Percentiles rank a stretch among this genome's conserved stretches.
phyloP scores from a whole-genome alignment of 176 grass and related monocot genomes.

The Rhynchospora breviuscula region DNA sequence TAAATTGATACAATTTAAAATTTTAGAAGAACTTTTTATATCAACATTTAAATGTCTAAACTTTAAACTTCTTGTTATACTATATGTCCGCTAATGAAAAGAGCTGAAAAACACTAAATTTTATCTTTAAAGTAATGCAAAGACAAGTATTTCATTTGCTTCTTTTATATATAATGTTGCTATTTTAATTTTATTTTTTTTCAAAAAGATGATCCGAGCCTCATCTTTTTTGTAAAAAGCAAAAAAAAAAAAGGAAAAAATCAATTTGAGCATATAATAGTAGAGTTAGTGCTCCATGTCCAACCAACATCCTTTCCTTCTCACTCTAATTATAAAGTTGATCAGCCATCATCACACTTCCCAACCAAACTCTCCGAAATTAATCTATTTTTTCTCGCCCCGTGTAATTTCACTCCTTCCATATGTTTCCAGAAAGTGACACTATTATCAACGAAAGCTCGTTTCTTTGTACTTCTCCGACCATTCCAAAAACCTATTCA shows the following conservation, averaged over 20 bases:
- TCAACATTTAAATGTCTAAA: not conserved
- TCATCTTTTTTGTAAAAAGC: not conserved
- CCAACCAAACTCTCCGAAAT: not conserved
- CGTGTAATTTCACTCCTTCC: not conserved
- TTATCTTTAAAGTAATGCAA: not conserved
- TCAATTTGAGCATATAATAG: not conserved
- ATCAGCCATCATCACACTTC: not conserved
- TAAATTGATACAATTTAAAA: too few relatives aligned
- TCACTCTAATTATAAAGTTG: not conserved
- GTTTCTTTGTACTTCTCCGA: not conserved
- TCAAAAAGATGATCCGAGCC: not conserved
- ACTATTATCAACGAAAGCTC: not conserved
- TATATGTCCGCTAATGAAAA: not conserved
- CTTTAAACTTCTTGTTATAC: not conserved
- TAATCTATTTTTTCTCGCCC: not conserved
- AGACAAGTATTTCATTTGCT: not conserved
- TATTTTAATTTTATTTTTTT: not conserved
- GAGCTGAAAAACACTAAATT: not conserved
- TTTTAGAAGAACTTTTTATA: not conserved
- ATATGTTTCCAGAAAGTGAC: constrained; percentile 6
- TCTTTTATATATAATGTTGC: too few relatives aligned
- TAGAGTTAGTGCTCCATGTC: not conserved
- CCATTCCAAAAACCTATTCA: not conserved
- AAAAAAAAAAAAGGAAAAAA: not conserved
- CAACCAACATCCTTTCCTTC: not conserved